Conservation (phyloP, 2,329 filamentous ascomycete genomes). For the Fusarium pilosicola region DNA sequence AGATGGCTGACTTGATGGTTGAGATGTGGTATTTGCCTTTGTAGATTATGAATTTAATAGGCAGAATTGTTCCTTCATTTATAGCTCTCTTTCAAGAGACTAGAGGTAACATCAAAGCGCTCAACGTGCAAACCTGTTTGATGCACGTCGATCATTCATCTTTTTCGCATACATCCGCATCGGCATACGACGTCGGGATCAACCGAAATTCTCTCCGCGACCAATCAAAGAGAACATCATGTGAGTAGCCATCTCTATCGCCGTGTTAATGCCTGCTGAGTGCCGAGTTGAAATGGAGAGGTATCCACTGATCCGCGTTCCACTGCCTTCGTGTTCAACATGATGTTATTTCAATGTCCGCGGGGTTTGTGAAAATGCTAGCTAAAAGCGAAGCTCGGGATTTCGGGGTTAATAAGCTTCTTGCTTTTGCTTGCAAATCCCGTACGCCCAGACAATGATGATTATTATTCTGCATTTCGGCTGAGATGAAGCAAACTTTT, state of each 20-base stretch:
- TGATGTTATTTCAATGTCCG: not conserved
- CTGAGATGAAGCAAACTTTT: accelerated
- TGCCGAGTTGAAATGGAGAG: not conserved
- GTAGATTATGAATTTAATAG: accelerated
- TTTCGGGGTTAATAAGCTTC: not conserved
- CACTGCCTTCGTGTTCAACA: not conserved
- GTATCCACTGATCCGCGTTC: not conserved
- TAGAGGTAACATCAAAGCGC: not conserved
- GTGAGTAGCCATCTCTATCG: not conserved
- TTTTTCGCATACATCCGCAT: not conserved
- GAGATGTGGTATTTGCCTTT: not conserved
- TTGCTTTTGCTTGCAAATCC: not conserved
- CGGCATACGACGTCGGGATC: not conserved
- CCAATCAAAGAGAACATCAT: not conserved
- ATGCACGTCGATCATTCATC: not conserved
- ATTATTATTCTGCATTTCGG: not conserved
- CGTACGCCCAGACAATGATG: not conserved
- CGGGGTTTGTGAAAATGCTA: not conserved
- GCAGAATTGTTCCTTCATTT: not conserved
- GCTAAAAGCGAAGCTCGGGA: not conserved
- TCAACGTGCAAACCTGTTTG: not conserved
- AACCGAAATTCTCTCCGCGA: not conserved
- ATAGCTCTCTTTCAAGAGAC: not conserved
- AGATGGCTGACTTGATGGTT: not conserved
- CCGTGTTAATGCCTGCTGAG: not conserved